Percentiles rank a stretch among this genome's conserved stretches.
Conservation (phyloP, 2,329 filamentous ascomycete species). For the Aspergillus sp. region DNA sequence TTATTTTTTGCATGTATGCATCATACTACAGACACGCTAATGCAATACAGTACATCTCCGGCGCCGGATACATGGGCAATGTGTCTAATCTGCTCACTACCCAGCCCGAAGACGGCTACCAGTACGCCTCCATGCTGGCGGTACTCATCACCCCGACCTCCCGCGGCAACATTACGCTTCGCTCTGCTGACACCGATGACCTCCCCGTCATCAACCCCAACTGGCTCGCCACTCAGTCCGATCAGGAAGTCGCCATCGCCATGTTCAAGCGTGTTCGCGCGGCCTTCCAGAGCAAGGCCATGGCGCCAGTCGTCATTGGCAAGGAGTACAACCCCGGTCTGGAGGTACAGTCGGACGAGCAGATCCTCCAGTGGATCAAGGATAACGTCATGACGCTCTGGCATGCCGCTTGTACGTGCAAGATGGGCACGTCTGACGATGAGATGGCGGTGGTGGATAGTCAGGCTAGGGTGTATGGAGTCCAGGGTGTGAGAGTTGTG, state of each 20-base stretch:
- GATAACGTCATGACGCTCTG: constrained; percentile 32
- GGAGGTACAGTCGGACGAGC: constrained; percentile 40
- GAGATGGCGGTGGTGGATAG: constrained; percentile 37
- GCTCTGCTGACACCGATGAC: constrained; percentile 34
- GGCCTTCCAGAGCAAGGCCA: constrained; percentile 27
- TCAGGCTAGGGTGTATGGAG: constrained; percentile 31
- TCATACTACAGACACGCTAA: background rate
- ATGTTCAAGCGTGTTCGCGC: constrained; percentile 46
- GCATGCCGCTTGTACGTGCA: constrained; percentile 39
- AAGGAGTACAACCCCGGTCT: constrained; percentile 40
- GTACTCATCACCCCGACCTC: constrained; percentile 46
- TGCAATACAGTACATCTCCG: constrained; percentile 23
- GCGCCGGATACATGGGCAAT: constrained; percentile 20
- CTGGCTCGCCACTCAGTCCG: constrained; percentile 45
- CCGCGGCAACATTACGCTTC: constrained; percentile 49
- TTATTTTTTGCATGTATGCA: background rate
- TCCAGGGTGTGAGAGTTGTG: constrained; percentile 35
- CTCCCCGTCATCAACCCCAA: constrained; percentile 49
- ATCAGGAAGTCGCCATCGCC: constrained; percentile 47
- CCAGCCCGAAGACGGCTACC: constrained; percentile 25
- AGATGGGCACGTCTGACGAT: constrained; percentile 38
- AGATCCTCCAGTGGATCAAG: constrained; percentile 39
- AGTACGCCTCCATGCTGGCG: constrained; percentile 36
- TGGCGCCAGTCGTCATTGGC: constrained; percentile 32
- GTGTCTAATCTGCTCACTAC: constrained; percentile 10